A percentile compares a stretch with the other conserved stretches of the same genome.
Evolutionary conservation across 2,329 filamentous ascomycete species (phyloP).

Genomic region (Exophiala viscosa): DNA sequence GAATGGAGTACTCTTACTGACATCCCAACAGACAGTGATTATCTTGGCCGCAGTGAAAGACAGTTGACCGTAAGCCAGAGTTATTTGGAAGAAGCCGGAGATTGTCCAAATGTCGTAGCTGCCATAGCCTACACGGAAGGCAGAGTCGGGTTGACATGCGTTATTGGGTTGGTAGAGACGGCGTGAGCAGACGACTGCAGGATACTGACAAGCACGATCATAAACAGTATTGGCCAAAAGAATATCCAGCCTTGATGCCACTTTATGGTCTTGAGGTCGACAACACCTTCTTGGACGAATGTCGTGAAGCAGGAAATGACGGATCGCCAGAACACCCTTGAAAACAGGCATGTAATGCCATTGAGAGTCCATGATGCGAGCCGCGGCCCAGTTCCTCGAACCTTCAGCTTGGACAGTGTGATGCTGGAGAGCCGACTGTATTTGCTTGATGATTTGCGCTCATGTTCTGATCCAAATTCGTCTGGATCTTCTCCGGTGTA

Average conservation of each 20-base stretch:
- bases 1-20: slow-evolving; percentile 18
- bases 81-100: slow-evolving; percentile 20
- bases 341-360: background rate
- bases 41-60: slow-evolving; percentile 34
- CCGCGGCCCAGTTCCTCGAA: background rate
- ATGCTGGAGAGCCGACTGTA: background rate
- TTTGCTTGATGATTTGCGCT: background rate
- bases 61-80: slow-evolving; percentile 14
- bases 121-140: slow-evolving; percentile 9
- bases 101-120: slow-evolving; percentile 16
- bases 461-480: background rate
- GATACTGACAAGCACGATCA: background rate
- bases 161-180: background rate
- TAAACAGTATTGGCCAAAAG: background rate
- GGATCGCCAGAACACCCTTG: slow-evolving; percentile 3
- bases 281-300: slow-evolving; percentile 3
- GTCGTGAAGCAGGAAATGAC: background rate
- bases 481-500: slow-evolving; percentile 7
- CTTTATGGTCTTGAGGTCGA: background rate
- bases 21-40: slow-evolving; percentile 37
- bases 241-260: background rate
- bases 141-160: slow-evolving; percentile 12
- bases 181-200: background rate
- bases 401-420: background rate
- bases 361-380: background rate